Evolutionary conservation across 495 filamentous ascomycete species (phyloP), one percentile per base, ranked within the genome.

Genomic region (Ramalina intermedia): DNA sequence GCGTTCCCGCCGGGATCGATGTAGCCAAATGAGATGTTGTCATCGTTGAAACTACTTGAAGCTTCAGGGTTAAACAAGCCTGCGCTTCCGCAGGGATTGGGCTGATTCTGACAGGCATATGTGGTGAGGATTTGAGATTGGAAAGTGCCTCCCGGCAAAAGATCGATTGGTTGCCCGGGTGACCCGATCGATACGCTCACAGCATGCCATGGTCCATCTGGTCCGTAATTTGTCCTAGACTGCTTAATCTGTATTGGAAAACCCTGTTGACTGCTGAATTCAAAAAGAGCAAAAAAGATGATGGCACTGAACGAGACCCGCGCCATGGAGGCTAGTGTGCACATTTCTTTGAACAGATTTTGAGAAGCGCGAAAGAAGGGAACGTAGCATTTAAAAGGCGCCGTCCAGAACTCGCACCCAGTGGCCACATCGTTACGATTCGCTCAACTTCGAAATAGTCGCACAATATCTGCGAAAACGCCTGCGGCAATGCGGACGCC

Each of bases 151-250:
- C 49, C 49, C 4, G 49, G 44, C 17, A 37, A 52, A 6, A 52
- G 43, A 36, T 52, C 43, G 17, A 52, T 13, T 17, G 6, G 46
- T 18, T 4, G 14, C 24, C 12, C 6, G 18, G 49, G 43, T 14
- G 9, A 14, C 3, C 49, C 49, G 13, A 48, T 18, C 16, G 12
- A 11, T 1, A 52, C 20, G 4, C 43, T 21, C n/a, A 52, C 44
- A 12, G 49, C 49, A 18, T 52, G 49, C 49, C 49, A 52, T 49
- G 49, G 49, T 23, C 49, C 49, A 21, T 52, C 49, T 4, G 43
- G 44, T 21, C 33, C 44, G 27, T 47, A 47, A 24, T 23, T 18
- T 43, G 49, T 36, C 9, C 13, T 0, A 20, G 43, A 46, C 20
- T 24, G 11, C 13, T 0, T 13, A 12, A 24, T 23, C 18, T 43